phyloP scores from a whole-genome alignment of 192 early-diverging fungal species.

The Haplosporangium gracile region DNA sequence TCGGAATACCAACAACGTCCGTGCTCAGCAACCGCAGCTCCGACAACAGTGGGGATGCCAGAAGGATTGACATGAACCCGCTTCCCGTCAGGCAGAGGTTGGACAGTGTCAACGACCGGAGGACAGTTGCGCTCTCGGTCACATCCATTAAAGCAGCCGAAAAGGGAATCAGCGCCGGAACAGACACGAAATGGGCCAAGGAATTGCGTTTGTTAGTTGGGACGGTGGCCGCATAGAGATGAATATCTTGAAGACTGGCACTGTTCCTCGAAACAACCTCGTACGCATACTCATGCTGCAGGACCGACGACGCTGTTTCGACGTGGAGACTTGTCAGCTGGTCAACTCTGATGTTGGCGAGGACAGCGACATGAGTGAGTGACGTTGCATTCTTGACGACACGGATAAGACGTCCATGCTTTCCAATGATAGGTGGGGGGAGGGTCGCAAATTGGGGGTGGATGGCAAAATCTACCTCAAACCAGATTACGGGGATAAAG shows the following conservation, averaged over 20 bases:
- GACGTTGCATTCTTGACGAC: background rate
- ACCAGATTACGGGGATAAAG: constrained; percentile 10
- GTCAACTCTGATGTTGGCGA: background rate
- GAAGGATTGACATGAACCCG: background rate
- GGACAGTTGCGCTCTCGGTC: background rate
- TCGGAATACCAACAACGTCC: background rate
- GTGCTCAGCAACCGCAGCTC: background rate
- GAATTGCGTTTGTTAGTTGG: background rate
- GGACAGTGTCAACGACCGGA: background rate
- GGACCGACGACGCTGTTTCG: background rate
- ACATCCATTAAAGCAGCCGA: background rate
- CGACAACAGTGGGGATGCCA: background rate
- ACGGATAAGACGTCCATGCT: constrained; percentile 16
- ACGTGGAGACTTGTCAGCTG: background rate
- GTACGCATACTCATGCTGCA: constrained; percentile 1
- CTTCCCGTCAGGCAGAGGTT: background rate
- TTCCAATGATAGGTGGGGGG: background rate
- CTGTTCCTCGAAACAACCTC: background rate
- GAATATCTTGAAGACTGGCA: background rate
- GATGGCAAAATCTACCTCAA: constrained; percentile 6
- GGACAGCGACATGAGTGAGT: background rate
- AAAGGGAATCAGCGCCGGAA: background rate
- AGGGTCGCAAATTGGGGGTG: background rate
- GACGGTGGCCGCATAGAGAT: background rate
- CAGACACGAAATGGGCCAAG: background rate